A percentile compares a stretch with the other conserved stretches of the same genome.
Evolutionary conservation across 768 basidiomycete genomes (phyloP).

Genomic region (Cubamyces sp.): DNA sequence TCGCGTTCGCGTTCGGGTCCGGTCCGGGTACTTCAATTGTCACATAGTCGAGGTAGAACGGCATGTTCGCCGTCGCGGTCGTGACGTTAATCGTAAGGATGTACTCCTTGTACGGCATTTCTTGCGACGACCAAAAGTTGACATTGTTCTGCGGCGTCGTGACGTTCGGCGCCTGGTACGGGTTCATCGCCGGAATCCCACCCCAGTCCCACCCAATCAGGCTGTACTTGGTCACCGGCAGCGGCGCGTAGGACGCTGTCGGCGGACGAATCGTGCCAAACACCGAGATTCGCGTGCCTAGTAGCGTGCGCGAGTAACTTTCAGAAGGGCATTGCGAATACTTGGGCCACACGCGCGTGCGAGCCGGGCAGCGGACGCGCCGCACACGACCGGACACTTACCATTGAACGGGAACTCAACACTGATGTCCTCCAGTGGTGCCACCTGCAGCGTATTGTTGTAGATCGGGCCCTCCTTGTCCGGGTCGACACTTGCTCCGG

Average conservation of each 20-base stretch:
- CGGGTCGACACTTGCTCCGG: not conserved
- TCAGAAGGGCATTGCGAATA: too few species aligned
- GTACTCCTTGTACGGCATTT: not conserved
- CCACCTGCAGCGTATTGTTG: slow-evolving; percentile 1
- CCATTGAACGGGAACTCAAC: slow-evolving; percentile 1
- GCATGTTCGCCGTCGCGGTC: not conserved
- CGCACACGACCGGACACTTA: not conserved
- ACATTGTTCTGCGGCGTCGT: slow-evolving; percentile 6
- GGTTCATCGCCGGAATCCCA: not conserved
- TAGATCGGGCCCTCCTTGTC: not conserved
- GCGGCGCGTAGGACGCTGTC: not conserved
- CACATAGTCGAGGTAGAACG: slow-evolving; percentile 4
- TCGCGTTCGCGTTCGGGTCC: not conserved
- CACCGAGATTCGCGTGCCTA: slow-evolving; percentile 1
- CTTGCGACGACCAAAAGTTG: slow-evolving; percentile 1
- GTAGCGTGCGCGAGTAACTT: too few species aligned
- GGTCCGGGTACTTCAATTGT: slow-evolving; percentile 3
- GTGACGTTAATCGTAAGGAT: slow-evolving; percentile 12
- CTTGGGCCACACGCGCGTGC: too few species aligned
- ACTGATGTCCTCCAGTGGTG: not conserved
- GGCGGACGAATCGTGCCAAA: not conserved
- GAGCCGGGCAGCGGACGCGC: too few species aligned
- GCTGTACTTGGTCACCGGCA: not conserved
- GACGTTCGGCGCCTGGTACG: not conserved
- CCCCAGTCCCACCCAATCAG: not conserved